Evolutionary conservation across 805 yeast genomes (phyloP), one percentile per base, ranked within the genome.

Genomic region (Saturnispora sanitii): DNA sequence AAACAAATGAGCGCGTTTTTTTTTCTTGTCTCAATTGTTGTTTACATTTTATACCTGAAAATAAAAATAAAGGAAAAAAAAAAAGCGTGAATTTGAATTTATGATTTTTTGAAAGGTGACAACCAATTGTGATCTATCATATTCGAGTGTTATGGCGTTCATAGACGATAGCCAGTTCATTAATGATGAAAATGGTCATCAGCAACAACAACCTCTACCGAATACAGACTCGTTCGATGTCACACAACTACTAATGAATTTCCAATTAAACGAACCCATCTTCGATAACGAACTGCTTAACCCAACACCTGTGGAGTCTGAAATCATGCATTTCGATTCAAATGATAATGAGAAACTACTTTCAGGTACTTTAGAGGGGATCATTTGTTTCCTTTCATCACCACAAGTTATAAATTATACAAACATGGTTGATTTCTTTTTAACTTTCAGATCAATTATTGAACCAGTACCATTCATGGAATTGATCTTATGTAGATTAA

Each of bases 351-450:
- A 51, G 23, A 44, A 41, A 13, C 40, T 59, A 3, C 22, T 36
- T 4, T 44, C 46, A 18, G 66, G 60, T 15, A 61, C 65, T 6
- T 50, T 56, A 13, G 61, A 58, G 39, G 56, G 79, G 4, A 57
- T 79, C 16, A 58, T 79, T 8, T 75, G 74, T 7, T 77, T 77
- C 49, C 56, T 80, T 23, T 80, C 95, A 2, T 75, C 84, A 9
- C 88, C 92, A 4, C 73, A 76, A 43, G 61, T 75, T 5, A 71
- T 90, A 15, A 88, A 86, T 57, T 90, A 90, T 57, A 74, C 77
- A 46, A 68, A 82, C 30, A 64, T 88, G 41, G 74, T 88, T 36
- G 96, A 92, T 62, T 87, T 92, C 57, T 84, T 90, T 57, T 68
- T 90, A 38, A 79, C 95, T 1, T 88, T 75, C 60, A 67, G 97